Conservation (phyloP, 441 rosid species). For the Gossypium schwendimanii region DNA sequence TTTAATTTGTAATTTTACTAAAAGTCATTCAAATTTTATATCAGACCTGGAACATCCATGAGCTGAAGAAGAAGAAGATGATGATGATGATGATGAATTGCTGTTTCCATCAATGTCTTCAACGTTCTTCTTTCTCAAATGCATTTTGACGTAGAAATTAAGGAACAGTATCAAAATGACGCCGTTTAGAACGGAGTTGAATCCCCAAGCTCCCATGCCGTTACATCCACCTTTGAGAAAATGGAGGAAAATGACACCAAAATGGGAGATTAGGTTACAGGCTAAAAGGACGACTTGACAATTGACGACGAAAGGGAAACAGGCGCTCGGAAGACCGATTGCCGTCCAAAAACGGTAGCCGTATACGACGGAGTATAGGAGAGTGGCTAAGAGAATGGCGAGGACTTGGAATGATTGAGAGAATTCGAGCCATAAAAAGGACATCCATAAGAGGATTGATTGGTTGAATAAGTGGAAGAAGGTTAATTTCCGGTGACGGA, state of each 20-base stretch:
- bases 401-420: conserved; percentile 79
- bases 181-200: conserved; percentile 66
- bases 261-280: conserved; percentile 64
- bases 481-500: conserved; percentile 44
- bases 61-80: conserved; percentile 1
- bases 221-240: conserved; percentile 82
- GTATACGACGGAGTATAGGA: conserved; percentile 58
- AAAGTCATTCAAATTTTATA: conserved; percentile 6
- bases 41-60: not conserved
- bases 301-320: conserved; percentile 60
- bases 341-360: conserved; percentile 91
- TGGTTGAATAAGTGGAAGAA: conserved; percentile 58
- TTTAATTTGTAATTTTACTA: not conserved
- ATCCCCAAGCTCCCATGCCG: conserved; percentile 76
- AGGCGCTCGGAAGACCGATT: conserved; percentile 60
- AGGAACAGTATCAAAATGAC: conserved; percentile 49
- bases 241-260: conserved; percentile 61
- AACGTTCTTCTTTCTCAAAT: conserved; percentile 15
- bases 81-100: conserved; percentile 2
- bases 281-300: conserved; percentile 53
- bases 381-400: conserved; percentile 55
- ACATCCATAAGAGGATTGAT: conserved; percentile 56
- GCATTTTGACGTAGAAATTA: conserved; percentile 52
- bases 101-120: not conserved
- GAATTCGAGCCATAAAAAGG: conserved; percentile 85